These are phyloP conservation scores for Phytopythium chamaehyphon DNA, from an alignment of 352 stramenopile species.

Conservation along the genomic window DNA sequence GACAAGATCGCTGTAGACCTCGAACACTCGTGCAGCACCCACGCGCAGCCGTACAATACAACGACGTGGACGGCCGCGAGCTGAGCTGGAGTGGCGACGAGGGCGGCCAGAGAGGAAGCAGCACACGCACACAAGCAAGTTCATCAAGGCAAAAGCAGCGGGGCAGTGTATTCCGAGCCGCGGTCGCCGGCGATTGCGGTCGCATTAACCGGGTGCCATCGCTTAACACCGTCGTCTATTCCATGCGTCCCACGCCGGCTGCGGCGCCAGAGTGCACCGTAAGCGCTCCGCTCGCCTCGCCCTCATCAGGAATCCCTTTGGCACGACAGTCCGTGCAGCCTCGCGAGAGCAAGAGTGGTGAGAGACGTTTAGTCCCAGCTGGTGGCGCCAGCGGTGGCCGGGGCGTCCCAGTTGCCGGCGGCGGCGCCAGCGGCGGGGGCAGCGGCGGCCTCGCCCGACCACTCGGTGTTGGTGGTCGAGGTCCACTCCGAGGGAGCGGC, in stretches of 20 bases:
- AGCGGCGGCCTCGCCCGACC: constrained; percentile 65
- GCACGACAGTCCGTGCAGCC: constrained; percentile 7
- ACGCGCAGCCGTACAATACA: too few species aligned
- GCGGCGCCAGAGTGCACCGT: constrained; percentile 7
- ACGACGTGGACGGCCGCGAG: too few species aligned
- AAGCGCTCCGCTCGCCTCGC: constrained; percentile 12
- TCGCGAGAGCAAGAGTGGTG: not conserved
- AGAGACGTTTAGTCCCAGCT: constrained; percentile 79
- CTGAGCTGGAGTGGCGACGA: too few species aligned
- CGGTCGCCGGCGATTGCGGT: constrained; percentile 33
- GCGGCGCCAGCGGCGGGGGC: constrained; percentile 31
- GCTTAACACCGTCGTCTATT: constrained; percentile 93
- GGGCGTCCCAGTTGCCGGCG: constrained; percentile 44
- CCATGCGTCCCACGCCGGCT: constrained; percentile 62
- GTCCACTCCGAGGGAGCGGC: constrained; percentile 64
- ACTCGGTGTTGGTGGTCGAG: constrained; percentile 59
- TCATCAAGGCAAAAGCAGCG: constrained; percentile 1
- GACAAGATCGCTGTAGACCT: too few species aligned
- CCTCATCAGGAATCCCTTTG: constrained; percentile 15
- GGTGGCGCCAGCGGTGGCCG: constrained; percentile 35
- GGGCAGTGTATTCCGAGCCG: constrained; percentile 16
- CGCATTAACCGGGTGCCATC: constrained; percentile 92
- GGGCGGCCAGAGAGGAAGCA: too few species aligned
- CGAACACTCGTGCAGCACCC: too few species aligned
- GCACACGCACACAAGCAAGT: too few species aligned